Percentiles rank a stretch among this genome's conserved stretches.
Conservation (phyloP, 31 red algal species). For the Porphyra umbilicalis region DNA sequence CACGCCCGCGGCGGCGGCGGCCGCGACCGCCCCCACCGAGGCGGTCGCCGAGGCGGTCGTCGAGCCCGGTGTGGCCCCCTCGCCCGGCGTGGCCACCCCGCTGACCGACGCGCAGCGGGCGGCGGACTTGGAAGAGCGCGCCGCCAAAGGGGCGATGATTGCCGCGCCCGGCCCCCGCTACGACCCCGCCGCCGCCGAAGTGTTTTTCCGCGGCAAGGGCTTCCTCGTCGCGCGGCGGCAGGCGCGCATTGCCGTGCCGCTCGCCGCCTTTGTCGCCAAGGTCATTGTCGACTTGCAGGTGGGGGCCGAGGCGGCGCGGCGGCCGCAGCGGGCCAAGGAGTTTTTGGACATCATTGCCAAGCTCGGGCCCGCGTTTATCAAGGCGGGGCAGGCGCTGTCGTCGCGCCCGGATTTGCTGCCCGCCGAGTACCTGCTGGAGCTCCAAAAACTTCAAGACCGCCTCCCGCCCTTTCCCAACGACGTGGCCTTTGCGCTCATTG, state of each 20-base stretch:
- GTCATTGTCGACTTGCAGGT: constrained; percentile 78
- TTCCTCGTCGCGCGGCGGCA: constrained; percentile 69
- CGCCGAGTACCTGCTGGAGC: constrained; percentile 87
- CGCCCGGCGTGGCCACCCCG: not conserved
- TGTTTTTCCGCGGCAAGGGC: constrained; percentile 37
- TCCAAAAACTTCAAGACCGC: constrained; percentile 97
- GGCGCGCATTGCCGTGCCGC: constrained; percentile 73
- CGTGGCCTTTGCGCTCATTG: constrained; percentile 72
- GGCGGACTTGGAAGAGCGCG: not conserved
- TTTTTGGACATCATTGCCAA: constrained; percentile 83
- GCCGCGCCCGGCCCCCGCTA: constrained; percentile 68
- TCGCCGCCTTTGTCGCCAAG: constrained; percentile 69
- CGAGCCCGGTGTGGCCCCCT: no score
- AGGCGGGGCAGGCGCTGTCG: constrained; percentile 92
- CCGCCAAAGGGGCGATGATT: constrained; percentile 18
- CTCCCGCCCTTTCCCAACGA: constrained; percentile 91
- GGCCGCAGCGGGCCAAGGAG: constrained; percentile 60
- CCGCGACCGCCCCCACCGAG: not conserved
- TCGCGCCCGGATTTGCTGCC: constrained; percentile 95
- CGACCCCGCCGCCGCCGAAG: constrained; percentile 42
- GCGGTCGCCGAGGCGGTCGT: not conserved
- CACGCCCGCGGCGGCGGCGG: not conserved
- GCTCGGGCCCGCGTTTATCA: constrained; percentile 96
- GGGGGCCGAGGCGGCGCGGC: constrained; percentile 63
- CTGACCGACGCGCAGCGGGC: not conserved